Conservation (phyloP, 805 yeast species). For the Pachysolen tannophilus region DNA sequence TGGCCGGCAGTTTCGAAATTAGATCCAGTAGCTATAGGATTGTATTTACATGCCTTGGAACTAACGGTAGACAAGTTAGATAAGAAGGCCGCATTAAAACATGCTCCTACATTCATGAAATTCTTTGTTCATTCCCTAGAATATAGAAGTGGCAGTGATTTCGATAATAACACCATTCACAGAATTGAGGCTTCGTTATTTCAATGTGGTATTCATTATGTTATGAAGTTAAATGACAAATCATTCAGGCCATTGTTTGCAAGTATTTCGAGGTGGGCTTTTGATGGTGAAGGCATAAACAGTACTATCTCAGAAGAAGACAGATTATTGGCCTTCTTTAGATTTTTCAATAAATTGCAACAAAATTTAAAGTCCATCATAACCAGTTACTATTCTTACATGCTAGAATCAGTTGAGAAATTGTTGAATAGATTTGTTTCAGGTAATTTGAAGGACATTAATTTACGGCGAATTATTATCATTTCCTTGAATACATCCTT, state of each 20-base stretch:
- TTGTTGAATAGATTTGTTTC: slow-evolving; percentile 43
- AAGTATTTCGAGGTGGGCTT: slow-evolving; percentile 83
- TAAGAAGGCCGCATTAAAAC: slow-evolving; percentile 67
- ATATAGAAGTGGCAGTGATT: slow-evolving; percentile 49
- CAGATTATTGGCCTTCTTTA: slow-evolving; percentile 69
- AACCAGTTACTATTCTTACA: slow-evolving; percentile 80
- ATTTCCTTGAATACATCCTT: slow-evolving; percentile 74
- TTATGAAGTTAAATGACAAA: slow-evolving; percentile 89
- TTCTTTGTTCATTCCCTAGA: slow-evolving; percentile 68
- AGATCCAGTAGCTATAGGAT: slow-evolving; percentile 47
- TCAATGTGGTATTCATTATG: slow-evolving; percentile 63
- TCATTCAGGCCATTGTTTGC: slow-evolving; percentile 90
- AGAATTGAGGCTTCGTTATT: slow-evolving; percentile 76
- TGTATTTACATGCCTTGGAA: slow-evolving; percentile 64
- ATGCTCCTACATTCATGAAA: slow-evolving; percentile 58
- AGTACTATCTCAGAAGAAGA: slow-evolving; percentile 38
- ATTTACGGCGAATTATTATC: slow-evolving; percentile 65
- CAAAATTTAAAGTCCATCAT: slow-evolving; percentile 79
- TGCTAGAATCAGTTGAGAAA: slow-evolving; percentile 63
- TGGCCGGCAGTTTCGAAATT: slow-evolving; percentile 43
- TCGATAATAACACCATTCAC: slow-evolving; percentile 67
- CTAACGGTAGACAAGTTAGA: slow-evolving; percentile 57
- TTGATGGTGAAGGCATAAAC: slow-evolving; percentile 65
- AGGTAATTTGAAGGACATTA: slow-evolving; percentile 36
- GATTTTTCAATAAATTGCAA: slow-evolving; percentile 78